A percentile compares a stretch with the other conserved stretches of the same genome.
Conservation (phyloP, 345 rosid species). For the Camelina hispida region DNA sequence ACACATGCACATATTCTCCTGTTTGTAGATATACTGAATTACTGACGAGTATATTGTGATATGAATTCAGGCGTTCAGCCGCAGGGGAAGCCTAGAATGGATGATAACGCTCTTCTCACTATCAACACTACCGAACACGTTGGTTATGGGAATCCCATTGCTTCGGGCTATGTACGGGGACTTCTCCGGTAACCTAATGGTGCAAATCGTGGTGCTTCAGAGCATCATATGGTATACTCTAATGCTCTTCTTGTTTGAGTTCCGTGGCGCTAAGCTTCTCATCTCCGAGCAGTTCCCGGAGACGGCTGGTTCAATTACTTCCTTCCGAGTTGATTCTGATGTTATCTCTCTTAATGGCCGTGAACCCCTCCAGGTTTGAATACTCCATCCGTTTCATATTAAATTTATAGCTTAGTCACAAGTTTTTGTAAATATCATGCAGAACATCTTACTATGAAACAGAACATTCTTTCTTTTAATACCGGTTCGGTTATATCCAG, state of each 20-base stretch:
- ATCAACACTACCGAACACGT: constrained; percentile 82
- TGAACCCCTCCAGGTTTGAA: constrained; percentile 54
- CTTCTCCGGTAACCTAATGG: constrained; percentile 74
- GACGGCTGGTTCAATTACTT: constrained; percentile 77
- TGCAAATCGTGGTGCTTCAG: constrained; percentile 83
- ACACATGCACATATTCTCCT: background rate
- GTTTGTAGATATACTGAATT: too few species aligned
- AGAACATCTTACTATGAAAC: background rate
- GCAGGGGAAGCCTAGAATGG: constrained; percentile 69
- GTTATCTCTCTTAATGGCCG: constrained; percentile 82
- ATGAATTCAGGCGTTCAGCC: constrained; percentile 48
- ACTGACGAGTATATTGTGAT: background rate
- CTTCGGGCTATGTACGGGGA: constrained; percentile 88
- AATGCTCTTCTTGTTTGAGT: constrained; percentile 82
- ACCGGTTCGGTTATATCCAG: constrained; percentile 10
- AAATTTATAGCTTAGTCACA: background rate
- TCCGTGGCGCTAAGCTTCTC: constrained; percentile 74
- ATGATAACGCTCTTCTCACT: constrained; percentile 82
- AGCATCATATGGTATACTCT: constrained; percentile 86
- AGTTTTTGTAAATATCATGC: background rate
- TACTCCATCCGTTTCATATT: background rate
- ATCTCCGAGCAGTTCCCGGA: constrained; percentile 86
- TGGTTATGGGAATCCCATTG: constrained; percentile 87
- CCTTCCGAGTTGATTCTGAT: constrained; percentile 78
- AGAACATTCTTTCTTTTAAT: background rate